Conservation (phyloP, 1,139 yeast species). For the Taphrina pruni region DNA sequence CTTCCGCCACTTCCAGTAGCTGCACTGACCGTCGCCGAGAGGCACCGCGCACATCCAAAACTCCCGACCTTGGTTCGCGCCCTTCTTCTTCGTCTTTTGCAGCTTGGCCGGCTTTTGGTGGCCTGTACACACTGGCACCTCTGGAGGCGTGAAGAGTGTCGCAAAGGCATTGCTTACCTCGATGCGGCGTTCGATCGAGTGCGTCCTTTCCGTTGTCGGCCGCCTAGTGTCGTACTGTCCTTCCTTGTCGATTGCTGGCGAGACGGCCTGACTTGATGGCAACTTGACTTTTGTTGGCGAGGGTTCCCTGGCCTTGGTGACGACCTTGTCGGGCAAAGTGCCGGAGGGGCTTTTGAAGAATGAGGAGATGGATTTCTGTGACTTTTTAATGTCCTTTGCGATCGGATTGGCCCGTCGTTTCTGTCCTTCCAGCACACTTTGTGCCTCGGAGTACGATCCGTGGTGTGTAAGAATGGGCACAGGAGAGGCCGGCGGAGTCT, state of each 20-base stretch:
- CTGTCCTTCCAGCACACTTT: neutral
- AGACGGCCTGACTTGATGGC: neutral
- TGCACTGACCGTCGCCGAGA: constrained; percentile 50
- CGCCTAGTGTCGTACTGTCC: neutral
- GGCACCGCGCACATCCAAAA: constrained; percentile 55
- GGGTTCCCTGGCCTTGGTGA: neutral
- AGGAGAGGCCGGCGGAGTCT: constrained; percentile 13
- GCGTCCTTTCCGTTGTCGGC: constrained; percentile 23
- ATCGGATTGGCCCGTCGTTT: neutral
- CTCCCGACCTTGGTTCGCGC: constrained; percentile 53
- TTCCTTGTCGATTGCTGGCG: neutral
- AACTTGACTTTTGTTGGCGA: neutral
- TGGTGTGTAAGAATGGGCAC: constrained; percentile 18
- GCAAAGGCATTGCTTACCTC: constrained; percentile 47
- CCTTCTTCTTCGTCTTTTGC: constrained; percentile 51
- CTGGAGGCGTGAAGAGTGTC: constrained; percentile 48
- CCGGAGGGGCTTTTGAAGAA: constrained; percentile 26
- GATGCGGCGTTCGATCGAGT: constrained; percentile 18
- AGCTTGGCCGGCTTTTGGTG: constrained; percentile 53
- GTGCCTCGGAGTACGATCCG: neutral
- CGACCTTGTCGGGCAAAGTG: neutral
- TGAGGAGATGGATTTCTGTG: constrained; percentile 15
- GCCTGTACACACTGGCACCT: constrained; percentile 50
- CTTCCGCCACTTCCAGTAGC: constrained; percentile 52
- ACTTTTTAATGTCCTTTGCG: constrained; percentile 6